phyloP scores from a whole-genome alignment of 176 grass and related monocot species.

The Carex parvula region DNA sequence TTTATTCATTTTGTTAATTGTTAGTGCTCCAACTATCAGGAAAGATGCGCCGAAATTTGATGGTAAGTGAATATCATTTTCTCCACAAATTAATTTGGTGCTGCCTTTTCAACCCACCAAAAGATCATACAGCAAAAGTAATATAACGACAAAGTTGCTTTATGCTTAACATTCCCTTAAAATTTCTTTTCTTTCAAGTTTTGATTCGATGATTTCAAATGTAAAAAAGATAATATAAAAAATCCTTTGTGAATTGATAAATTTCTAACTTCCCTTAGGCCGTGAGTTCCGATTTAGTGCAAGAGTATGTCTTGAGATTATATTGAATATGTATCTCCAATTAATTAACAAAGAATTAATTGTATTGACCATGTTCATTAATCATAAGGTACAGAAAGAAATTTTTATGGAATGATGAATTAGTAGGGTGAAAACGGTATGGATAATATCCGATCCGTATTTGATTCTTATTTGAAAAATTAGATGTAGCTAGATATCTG shows the following conservation, averaged over 20 bases:
- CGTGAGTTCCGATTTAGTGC: not conserved
- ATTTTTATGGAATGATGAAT: not conserved
- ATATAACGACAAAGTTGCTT: not conserved
- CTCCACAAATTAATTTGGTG: not conserved
- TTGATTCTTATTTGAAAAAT: no score
- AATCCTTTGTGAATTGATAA: not conserved
- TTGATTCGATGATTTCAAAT: not conserved
- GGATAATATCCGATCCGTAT: no score
- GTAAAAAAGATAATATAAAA: not conserved
- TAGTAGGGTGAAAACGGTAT: no score
- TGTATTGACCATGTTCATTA: not conserved
- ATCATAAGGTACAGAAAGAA: not conserved
- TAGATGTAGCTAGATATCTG: no score
- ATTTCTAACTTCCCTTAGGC: no score
- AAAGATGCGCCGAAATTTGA: not conserved
- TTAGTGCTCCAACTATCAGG: not conserved
- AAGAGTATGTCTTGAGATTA: no score
- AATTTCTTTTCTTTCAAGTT: not conserved
- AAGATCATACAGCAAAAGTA: not conserved
- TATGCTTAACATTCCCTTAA: not conserved
- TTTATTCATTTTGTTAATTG: not conserved
- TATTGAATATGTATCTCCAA: no score
- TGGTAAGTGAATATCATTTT: conserved; percentile 1
- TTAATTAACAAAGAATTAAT: no score
- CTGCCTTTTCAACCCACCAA: not conserved